phyloP scores from a whole-genome alignment of 129 eudicot species.

The Centaurea solstitialis region DNA sequence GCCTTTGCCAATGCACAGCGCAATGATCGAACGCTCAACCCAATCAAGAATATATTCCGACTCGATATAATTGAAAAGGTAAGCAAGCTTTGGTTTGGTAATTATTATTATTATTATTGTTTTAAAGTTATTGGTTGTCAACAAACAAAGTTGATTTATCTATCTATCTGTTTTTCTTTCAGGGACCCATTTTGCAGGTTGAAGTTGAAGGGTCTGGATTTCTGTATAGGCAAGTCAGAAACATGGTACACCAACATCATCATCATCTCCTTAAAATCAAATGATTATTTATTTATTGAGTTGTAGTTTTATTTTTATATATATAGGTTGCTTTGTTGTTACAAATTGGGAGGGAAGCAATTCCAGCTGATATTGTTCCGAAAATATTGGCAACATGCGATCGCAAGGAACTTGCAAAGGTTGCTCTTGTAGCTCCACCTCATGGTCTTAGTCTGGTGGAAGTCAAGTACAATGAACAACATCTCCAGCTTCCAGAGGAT shows the following conservation, averaged over 20 bases:
- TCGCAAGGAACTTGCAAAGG: slow-evolving; percentile 83
- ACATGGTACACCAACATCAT: slow-evolving; percentile 58
- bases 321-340: slow-evolving; percentile 78
- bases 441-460: slow-evolving; percentile 69
- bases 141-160: not conserved
- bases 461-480: slow-evolving; percentile 69
- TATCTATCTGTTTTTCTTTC: slow-evolving; percentile 4
- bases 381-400: slow-evolving; percentile 65
- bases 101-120: not conserved
- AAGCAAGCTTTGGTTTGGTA: too few relatives aligned
- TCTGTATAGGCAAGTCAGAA: slow-evolving; percentile 80
- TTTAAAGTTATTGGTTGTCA: not conserved
- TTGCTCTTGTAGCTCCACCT: slow-evolving; percentile 65
- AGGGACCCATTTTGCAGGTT: slow-evolving; percentile 80
- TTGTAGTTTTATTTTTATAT: not conserved
- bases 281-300: too few relatives aligned
- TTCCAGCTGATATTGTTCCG: slow-evolving; percentile 69
- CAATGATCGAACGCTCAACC: slow-evolving; percentile 58
- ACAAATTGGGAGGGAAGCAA: slow-evolving; percentile 90
- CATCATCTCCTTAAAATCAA: not conserved
- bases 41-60: slow-evolving; percentile 68
- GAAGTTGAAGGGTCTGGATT: slow-evolving; percentile 97
- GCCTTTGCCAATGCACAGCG: slow-evolving; percentile 76
- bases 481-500: slow-evolving; percentile 56
- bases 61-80: slow-evolving; percentile 77